Evolutionary conservation across 257 asterid species (phyloP), one percentile per base, ranked within the genome.

Genomic region (Nicotiana otophora): DNA sequence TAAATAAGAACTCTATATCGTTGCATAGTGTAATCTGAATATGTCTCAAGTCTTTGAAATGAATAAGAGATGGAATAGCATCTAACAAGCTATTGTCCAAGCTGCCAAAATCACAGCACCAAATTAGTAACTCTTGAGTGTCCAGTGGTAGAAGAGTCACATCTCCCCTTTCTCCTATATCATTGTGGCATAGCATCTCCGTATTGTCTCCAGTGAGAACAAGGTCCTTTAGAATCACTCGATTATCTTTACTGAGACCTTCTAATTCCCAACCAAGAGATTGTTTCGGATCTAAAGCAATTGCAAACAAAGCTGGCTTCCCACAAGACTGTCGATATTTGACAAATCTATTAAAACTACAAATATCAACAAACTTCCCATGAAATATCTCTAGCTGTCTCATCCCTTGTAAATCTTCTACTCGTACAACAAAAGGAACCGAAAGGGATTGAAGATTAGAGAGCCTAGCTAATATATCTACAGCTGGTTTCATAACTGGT

Each of bases 1-100:
- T 85, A 57, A 77, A 28, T 51, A 87, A 39, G 88, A 75, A 83
- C 80, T 85, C 82, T 51, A 77, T 62, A 54, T 67, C 86, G 23
- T 26, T 60, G 61, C 67, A 78, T 39, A 20, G 20, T 5, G 1
- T 2, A 75, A 84, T 80, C 70, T 55, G 61, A 31, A 80, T 74
- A 23, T 34, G 10, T 54, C 55, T 78, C 80, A 79, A 55, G 70
- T 39, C 66, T 42, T 17, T 79, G 80, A 36, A 9, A 51, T 68
- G 77, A 68, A 34, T 34, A 0, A 68, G 77, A 68, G 77, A 68
- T 68, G 77, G 53, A 68, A 84, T 79, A 36, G 39, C 34, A 81
- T 84, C 89, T 26, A 68, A 82, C 17, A 87, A 75, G 57, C 87
- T 81, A 48, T 62, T 2, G 30, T 12, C 48, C 36, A 55, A 51